Percentiles rank a stretch among this genome's conserved stretches.
phyloP scores from a whole-genome alignment of 2,329 filamentous ascomycete species.

The Fonsecaea monophora region DNA sequence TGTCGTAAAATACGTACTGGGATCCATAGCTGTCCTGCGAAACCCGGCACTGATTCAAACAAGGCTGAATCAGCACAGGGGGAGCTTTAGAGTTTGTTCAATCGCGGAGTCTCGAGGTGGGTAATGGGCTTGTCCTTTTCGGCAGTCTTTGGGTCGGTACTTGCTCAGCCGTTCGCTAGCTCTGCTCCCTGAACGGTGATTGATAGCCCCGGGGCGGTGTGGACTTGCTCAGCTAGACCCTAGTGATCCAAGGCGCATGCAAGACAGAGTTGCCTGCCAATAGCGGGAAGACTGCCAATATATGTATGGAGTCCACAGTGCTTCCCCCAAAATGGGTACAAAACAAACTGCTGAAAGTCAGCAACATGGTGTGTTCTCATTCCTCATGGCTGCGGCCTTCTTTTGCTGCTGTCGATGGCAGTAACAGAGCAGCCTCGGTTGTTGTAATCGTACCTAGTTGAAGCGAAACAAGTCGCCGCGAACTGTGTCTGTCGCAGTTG shows the following conservation, averaged over 20 bases:
- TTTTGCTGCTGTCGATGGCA: not conserved
- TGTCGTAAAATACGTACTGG: slow-evolving; percentile 30
- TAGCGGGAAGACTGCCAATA: slow-evolving; percentile 16
- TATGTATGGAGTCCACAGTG: slow-evolving; percentile 12
- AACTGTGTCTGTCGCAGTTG: not conserved
- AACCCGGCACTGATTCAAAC: slow-evolving; percentile 13
- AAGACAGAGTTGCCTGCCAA: slow-evolving; percentile 22
- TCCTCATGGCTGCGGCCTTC: not conserved
- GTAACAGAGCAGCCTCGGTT: not conserved
- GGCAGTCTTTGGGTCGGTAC: slow-evolving; percentile 19
- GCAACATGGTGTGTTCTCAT: slow-evolving; percentile 5
- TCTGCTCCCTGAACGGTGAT: slow-evolving; percentile 9
- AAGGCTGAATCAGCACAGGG: slow-evolving; percentile 35
- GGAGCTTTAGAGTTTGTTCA: slow-evolving; percentile 30
- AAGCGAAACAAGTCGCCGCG: not conserved
- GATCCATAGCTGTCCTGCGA: slow-evolving; percentile 30
- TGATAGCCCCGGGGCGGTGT: not conserved
- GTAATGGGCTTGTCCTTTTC: slow-evolving; percentile 17
- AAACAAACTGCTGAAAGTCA: slow-evolving; percentile 21
- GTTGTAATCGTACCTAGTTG: not conserved
- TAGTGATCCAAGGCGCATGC: slow-evolving; percentile 14
- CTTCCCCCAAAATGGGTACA: slow-evolving; percentile 1
- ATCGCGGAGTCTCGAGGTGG: slow-evolving; percentile 19
- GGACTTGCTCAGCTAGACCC: slow-evolving; percentile 16
- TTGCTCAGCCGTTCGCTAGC: slow-evolving; percentile 24